phyloP scores from a whole-genome alignment of 371 early-diverging fungal genomes.

The Basidiobolus meristosporus region DNA sequence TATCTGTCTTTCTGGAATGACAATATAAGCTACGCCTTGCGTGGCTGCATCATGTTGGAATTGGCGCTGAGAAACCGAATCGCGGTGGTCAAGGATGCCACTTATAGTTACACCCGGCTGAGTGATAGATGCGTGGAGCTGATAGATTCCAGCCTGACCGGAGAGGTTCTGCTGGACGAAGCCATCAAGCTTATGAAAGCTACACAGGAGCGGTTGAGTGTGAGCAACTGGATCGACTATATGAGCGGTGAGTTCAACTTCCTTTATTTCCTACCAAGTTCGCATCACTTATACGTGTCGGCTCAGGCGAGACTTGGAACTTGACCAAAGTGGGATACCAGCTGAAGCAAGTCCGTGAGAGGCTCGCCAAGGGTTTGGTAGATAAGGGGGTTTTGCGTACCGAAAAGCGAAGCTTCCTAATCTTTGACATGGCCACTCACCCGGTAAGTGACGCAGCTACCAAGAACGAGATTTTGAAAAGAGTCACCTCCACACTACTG shows the following conservation, averaged over 20 bases:
- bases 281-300: not conserved
- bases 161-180: constrained; percentile 91
- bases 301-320: constrained; percentile 92
- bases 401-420: constrained; percentile 80
- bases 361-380: constrained; percentile 88
- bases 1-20: constrained; percentile 97
- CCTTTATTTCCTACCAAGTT: not conserved
- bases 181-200: constrained; percentile 70
- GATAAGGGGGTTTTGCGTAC: constrained; percentile 94
- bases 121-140: constrained; percentile 75
- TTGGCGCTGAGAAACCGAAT: constrained; percentile 80
- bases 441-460: constrained; percentile 69
- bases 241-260: constrained; percentile 59
- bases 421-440: constrained; percentile 93
- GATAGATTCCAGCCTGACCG: constrained; percentile 58
- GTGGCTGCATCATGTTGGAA: constrained; percentile 90
- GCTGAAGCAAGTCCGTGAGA: constrained; percentile 90
- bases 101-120: constrained; percentile 45
- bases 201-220: constrained; percentile 43
- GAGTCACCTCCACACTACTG: constrained; percentile 55
- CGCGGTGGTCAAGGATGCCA: constrained; percentile 67
- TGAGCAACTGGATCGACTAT: constrained; percentile 88
- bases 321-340: constrained; percentile 89
- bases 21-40: constrained; percentile 84
- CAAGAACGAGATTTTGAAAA: constrained; percentile 68